phyloP scores from a whole-genome alignment of 345 rosid species.

The Citrus inodora region DNA sequence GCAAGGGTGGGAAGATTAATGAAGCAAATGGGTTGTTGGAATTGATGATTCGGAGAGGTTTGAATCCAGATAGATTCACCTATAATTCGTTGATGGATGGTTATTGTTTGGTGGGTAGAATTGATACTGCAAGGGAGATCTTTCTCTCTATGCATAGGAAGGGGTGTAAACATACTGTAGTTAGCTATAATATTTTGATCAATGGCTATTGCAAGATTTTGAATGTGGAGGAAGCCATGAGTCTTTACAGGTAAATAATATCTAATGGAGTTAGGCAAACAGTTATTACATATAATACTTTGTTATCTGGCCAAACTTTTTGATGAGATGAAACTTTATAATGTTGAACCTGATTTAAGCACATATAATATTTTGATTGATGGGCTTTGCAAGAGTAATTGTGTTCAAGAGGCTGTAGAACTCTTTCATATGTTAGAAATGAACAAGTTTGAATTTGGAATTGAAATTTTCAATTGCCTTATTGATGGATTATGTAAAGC shows the following conservation, averaged over 20 bases:
- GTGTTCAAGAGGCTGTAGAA: neutral
- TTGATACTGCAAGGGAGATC: neutral
- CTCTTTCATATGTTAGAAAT: neutral
- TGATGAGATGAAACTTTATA: neutral
- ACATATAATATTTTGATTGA: conserved; percentile 8
- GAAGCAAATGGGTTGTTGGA: neutral
- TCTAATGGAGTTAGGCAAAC: neutral
- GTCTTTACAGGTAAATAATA: conserved; percentile 6
- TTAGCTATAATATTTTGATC: conserved; percentile 8
- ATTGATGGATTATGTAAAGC: conserved; percentile 8
- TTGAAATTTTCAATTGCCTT: neutral
- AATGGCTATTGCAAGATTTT: conserved; percentile 5
- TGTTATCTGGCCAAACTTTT: conserved; percentile 1
- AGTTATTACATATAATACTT: conserved; percentile 8
- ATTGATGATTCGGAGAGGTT: neutral
- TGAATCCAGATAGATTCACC: neutral
- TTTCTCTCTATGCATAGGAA: neutral
- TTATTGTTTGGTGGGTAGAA: conserved; percentile 1
- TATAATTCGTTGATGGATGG: conserved; percentile 8
- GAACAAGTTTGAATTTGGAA: neutral
- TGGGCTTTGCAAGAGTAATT: conserved; percentile 9
- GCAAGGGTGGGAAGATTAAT: neutral
- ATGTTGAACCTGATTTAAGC: neutral
- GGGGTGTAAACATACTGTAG: neutral
- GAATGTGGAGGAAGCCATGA: conserved; percentile 2